Percentiles rank a stretch among this genome's conserved stretches.
Evolutionary conservation across 148 eudicot genomes (phyloP).

Genomic region (Heliosperma pusillum): DNA sequence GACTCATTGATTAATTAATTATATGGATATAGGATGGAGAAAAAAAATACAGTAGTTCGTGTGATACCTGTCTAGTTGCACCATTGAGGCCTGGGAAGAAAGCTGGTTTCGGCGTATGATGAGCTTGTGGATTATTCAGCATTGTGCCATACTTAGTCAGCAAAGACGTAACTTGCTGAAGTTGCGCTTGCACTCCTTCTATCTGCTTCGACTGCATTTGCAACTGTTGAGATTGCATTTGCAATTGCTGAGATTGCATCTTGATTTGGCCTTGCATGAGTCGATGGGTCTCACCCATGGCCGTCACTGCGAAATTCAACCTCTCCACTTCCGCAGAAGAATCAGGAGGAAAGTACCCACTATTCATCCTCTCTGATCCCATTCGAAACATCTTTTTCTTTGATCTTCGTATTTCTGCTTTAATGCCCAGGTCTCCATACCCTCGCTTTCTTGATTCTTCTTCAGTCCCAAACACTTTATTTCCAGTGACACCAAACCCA

Average conservation of each 20-base stretch:
- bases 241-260: slow-evolving; percentile 35
- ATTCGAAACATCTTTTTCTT: slow-evolving; percentile 16
- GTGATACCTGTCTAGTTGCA: slow-evolving; percentile 22
- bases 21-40: background rate
- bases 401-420: slow-evolving; percentile 8
- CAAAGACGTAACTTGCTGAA: slow-evolving; percentile 33
- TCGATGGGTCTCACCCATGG: slow-evolving; percentile 32
- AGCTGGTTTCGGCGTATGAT: slow-evolving; percentile 10
- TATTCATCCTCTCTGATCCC: slow-evolving; percentile 16
- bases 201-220: slow-evolving; percentile 36
- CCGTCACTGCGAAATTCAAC: slow-evolving; percentile 25
- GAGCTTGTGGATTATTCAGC: slow-evolving; percentile 28
- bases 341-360: slow-evolving; percentile 18
- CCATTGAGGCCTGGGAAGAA: slow-evolving; percentile 5
- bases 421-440: slow-evolving; percentile 15
- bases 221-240: slow-evolving; percentile 31
- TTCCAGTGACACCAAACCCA: slow-evolving; percentile 29
- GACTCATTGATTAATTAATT: background rate
- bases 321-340: slow-evolving; percentile 26
- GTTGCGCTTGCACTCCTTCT: slow-evolving; percentile 31
- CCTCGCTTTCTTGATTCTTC: slow-evolving; percentile 28
- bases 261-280: slow-evolving; percentile 32
- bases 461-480: slow-evolving; percentile 22
- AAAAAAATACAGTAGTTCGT: too few species aligned
- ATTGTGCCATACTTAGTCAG: slow-evolving; percentile 28